Base-by-base conservation (phyloP, 2,329 filamentous ascomycete genomes). In the Amesomyces nigricolor region DNA sequence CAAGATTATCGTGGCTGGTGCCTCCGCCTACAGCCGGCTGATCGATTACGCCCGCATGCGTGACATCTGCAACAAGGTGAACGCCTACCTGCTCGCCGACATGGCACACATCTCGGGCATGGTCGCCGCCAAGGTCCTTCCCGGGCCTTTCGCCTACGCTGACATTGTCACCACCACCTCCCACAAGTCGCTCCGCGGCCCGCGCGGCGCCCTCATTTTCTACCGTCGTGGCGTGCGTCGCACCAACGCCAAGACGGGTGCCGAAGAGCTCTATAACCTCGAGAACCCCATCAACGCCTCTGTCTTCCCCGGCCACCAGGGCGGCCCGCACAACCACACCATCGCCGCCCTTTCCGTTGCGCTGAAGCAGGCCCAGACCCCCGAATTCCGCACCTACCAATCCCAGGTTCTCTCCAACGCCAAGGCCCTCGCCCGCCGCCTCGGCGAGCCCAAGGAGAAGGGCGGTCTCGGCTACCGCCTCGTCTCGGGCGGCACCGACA, bases 21-120 rank as follows among this genome's bases (percentile, higher is more conserved):
- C 94, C 53, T 96, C 90, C 58, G 94, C 94, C 46, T 99, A 99
- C 78, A 94, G 91, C 76, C 87, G 94, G 62, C 79, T 96, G 61
- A 95, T 99, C 65, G 91, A 99, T 75, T 99, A 99, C 74, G 83
- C 87, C 66, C 86, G 88, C 64, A 94, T 99, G 82, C 89, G 89
- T 62, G 82, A 90, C 64, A 94, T 96, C 62, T 88, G 88, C 64
- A 88, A 96, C 73, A 95, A 95, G 75, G 82, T 90, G 55, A 90
- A 91, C 65, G 90, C 90, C 67, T 99, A 97, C 74, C 81, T 99
- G 56, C 77, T 99, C 59, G 89, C 90, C 65, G 94, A 99, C 69
- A 96, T 99, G 85, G 94, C 94, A 51, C 94, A 99, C 69, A 95
- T 99, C 64, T 97, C 92, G 9, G 94, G 94, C 62, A 78, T 99